Evolutionary conservation across 768 basidiomycete genomes (phyloP).

Genomic region (Tylopilus felleus): DNA sequence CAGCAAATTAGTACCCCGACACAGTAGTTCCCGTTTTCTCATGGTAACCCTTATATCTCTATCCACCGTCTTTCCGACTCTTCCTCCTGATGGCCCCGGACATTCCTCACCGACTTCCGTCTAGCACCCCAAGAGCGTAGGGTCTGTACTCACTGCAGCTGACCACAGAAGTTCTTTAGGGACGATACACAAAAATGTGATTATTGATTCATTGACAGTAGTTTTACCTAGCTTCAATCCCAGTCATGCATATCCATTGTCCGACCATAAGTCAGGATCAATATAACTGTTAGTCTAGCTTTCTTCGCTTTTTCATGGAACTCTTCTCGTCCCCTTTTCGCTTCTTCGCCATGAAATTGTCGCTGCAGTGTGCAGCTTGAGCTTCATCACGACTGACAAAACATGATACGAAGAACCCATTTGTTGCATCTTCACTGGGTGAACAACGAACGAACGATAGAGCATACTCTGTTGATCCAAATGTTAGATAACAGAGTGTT

Average conservation of each 20-base stretch:
- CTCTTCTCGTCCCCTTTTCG: conserved; percentile 23
- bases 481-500: background rate
- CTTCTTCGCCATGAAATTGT: conserved; percentile 17
- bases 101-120: conserved; percentile 17
- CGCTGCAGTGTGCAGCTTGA: background rate
- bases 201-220: conserved; percentile 29
- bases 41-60: conserved; percentile 29
- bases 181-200: conserved; percentile 25
- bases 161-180: conserved; percentile 34
- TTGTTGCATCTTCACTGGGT: conserved; percentile 82
- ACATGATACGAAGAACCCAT: conserved; percentile 98
- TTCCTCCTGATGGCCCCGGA: conserved; percentile 12
- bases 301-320: conserved; percentile 21
- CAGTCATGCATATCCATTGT: conserved; percentile 8
- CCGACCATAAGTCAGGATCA: background rate
- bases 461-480: conserved; percentile 46
- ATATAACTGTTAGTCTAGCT: conserved; percentile 17
- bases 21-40: conserved; percentile 24
- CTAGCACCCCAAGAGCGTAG: conserved; percentile 24
- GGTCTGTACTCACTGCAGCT: conserved; percentile 36
- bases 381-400: conserved; percentile 44
- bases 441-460: conserved; percentile 66
- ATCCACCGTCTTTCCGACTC: conserved; percentile 15
- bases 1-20: conserved; percentile 54
- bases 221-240: conserved; percentile 23